Base-by-base conservation (phyloP, 176 grass and related monocot species). In the Luzula sylvatica region DNA sequence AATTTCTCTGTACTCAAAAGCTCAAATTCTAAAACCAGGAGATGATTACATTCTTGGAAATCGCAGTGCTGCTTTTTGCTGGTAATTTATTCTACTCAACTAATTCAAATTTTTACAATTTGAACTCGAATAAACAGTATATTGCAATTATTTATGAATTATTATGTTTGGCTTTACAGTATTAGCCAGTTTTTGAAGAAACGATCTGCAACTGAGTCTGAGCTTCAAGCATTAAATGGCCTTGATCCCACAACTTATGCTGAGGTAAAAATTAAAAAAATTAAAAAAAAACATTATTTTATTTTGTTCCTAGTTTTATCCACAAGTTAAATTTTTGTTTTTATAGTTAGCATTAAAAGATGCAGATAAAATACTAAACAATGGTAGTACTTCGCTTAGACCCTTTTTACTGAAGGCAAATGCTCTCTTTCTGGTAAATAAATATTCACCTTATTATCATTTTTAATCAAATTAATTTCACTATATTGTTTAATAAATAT, bases 211-310 rank as follows among this genome's bases (percentile, higher is more conserved):
- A 61, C 71, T 71, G 83, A 90, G 46, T 98, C 92, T 60, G 92
- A 98, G 61, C 74, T 74, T 68, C 46, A 98, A 43, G 78, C 85
- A 15, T 23, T 98, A 49, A 77, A 98, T 77, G 92, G 92, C 6
- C 81, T 98, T 67, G 92, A 98, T 77, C 92, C 92, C 47, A 98
- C 81, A 77, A 90, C 71, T 21, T 78, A 98, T 90, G 92, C 86
- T 22, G 92, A 98, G 75, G 92, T 90, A 59, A 71, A 35, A 7
- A 35, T 7, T 35, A 35, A 35, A 35, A 7, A 32, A 35, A 35
- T 7, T 35, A 35, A 35, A 35, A 35, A 35, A 63, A 43, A 16
- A 26, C 24, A 45, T 47, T 27, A 23, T 60, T 57, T 48, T 53
- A 42, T 73, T 48, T 70, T 66, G 20, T 29, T 11, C 11, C 27